Percentiles rank a stretch among this genome's conserved stretches.
Evolutionary conservation across 352 stramenopile genomes (phyloP).

Genomic region (Pythium rhizo-oryzae): DNA sequence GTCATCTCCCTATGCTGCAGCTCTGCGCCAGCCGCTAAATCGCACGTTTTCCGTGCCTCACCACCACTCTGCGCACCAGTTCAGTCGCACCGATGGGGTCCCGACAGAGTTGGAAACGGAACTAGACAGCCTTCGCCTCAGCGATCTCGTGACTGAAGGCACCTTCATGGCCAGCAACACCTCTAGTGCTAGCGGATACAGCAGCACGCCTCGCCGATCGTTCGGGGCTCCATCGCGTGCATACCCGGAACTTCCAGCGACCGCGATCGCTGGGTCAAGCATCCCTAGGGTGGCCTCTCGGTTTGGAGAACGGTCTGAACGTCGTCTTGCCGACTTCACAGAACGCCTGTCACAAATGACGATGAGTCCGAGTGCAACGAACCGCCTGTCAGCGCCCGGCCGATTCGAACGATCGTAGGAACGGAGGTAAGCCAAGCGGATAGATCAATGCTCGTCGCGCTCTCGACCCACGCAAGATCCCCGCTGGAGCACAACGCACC

Average conservation of each 20-base stretch:
- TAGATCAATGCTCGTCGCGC: background rate
- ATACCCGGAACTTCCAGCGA: constrained; percentile 25
- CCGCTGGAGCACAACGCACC: background rate
- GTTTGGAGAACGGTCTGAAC: constrained; percentile 14
- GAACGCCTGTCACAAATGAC: constrained; percentile 28
- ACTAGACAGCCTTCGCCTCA: constrained; percentile 26
- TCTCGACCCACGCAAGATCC: background rate
- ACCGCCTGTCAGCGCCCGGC: constrained; percentile 30
- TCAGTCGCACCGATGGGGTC: constrained; percentile 17
- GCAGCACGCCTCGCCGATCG: constrained; percentile 20
- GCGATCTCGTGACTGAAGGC: constrained; percentile 24
- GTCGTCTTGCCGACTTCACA: constrained; percentile 13
- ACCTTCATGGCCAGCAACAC: constrained; percentile 10
- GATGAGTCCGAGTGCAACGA: constrained; percentile 25
- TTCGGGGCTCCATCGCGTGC: constrained; percentile 19
- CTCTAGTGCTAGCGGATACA: background rate
- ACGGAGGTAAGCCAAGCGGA: background rate
- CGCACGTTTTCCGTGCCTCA: constrained; percentile 25
- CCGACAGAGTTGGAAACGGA: constrained; percentile 26
- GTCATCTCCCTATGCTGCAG: constrained; percentile 27
- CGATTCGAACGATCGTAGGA: constrained; percentile 30
- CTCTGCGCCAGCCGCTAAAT: constrained; percentile 30
- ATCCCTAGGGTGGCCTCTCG: constrained; percentile 24
- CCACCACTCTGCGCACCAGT: constrained; percentile 22
- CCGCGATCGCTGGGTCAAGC: constrained; percentile 16